phyloP scores from a whole-genome alignment of 139 green algal species.

The Edaphochlamys debaryana region DNA sequence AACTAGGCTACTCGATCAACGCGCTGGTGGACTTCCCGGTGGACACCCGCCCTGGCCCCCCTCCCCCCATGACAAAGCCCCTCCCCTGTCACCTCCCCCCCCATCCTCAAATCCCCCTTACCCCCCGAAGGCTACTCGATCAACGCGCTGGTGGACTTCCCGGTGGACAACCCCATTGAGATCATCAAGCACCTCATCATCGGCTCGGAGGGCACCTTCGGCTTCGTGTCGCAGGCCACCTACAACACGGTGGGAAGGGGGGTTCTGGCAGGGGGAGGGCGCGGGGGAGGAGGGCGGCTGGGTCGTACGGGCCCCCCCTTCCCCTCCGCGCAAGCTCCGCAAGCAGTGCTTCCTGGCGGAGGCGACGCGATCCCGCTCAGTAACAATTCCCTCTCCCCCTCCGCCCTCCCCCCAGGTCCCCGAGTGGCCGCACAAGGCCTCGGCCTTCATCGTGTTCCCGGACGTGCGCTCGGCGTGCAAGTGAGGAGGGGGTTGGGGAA shows the following conservation, averaged over 20 bases:
- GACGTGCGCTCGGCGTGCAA: constrained; percentile 86
- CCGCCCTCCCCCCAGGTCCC: too few species aligned
- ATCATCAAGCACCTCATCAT: constrained; percentile 98
- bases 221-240: constrained; percentile 89
- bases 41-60: constrained; percentile 90
- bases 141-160: constrained; percentile 97
- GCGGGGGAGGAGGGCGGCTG: too few species aligned
- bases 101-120: too few species aligned
- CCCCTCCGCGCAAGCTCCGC: too few species aligned
- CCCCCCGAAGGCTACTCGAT: constrained; percentile 82
- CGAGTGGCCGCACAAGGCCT: constrained; percentile 87
- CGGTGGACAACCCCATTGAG: constrained; percentile 90
- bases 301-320: too few species aligned
- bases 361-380: too few species aligned
- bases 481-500: constrained; percentile 22
- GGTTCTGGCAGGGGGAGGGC: too few species aligned
- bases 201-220: constrained; percentile 93
- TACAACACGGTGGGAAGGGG: constrained; percentile 98
- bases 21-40: constrained; percentile 95
- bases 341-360: too few species aligned
- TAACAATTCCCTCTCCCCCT: too few species aligned
- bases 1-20: constrained; percentile 87
- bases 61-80: too few species aligned
- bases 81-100: too few species aligned
- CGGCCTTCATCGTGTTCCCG: constrained; percentile 93